Conservation (phyloP, 2,329 filamentous ascomycete species). For the Waltergamsia citrina region DNA sequence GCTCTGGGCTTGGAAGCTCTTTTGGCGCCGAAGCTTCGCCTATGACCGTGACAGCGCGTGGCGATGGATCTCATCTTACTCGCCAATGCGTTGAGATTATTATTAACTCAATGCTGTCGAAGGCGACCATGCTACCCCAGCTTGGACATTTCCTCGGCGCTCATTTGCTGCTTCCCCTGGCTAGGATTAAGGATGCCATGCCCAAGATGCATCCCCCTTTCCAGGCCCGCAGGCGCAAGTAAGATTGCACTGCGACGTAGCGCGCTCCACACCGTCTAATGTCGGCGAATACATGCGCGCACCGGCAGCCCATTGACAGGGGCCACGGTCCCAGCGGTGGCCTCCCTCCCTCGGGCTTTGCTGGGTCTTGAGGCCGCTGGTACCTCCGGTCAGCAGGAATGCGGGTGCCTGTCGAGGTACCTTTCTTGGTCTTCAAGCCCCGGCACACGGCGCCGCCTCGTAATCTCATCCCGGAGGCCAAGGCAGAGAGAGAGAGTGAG, state of each 20-base stretch:
- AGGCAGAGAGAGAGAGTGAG: too few relatives aligned
- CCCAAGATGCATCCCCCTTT: slow-evolving; percentile 2
- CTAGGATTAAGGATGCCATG: background rate
- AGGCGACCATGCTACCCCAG: background rate
- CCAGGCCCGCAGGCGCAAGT: slow-evolving; percentile 4
- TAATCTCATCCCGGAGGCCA: too few relatives aligned
- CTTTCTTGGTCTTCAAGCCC: too few relatives aligned
- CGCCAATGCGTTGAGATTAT: background rate
- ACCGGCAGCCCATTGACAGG: too few relatives aligned
- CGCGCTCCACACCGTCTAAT: slow-evolving; percentile 10
- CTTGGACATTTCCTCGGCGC: background rate
- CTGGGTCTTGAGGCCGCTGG: background rate
- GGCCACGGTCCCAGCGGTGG: slow-evolving; percentile 6
- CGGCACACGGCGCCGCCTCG: too few relatives aligned
- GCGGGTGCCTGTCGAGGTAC: background rate
- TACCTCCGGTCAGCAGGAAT: background rate
- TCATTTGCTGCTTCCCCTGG: slow-evolving; percentile 1
- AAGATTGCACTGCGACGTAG: slow-evolving; percentile 8
- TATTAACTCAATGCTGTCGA: background rate
- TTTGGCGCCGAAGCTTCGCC: too few relatives aligned
- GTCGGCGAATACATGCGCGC: slow-evolving; percentile 2
- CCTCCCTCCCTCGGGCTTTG: background rate
- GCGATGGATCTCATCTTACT: background rate
- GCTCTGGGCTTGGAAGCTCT: too few relatives aligned
- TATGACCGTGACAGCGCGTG: background rate